phyloP scores from a whole-genome alignment of 768 basidiomycete genomes.

The Mycena kentingensis region DNA sequence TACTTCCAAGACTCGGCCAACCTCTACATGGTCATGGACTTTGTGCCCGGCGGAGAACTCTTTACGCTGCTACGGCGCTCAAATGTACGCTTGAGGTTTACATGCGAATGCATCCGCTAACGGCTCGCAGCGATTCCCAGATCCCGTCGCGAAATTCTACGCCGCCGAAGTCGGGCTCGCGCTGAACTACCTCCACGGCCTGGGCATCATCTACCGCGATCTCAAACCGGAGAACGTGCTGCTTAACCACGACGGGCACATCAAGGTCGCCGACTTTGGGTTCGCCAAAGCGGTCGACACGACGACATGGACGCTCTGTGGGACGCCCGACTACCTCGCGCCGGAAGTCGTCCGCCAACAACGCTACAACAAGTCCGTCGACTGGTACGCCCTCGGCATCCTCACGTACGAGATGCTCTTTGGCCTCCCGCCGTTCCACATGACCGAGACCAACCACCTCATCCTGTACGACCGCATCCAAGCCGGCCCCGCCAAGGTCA shows the following conservation, averaged over 20 bases:
- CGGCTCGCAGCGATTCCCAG: conserved; percentile 76
- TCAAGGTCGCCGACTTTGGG: conserved; percentile 96
- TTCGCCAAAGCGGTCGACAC: conserved; percentile 89
- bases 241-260: conserved; percentile 91
- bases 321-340: conserved; percentile 95
- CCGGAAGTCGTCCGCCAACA: conserved; percentile 87
- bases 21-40: conserved; percentile 98
- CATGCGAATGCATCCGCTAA: conserved; percentile 14
- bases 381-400: conserved; percentile 98
- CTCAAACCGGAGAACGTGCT: conserved; percentile 97
- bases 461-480: conserved; percentile 90
- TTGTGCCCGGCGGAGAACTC: conserved; percentile 94
- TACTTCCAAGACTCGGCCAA: conserved; percentile 90
- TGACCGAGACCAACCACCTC: conserved; percentile 80
- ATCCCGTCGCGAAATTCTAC: conserved; percentile 98
- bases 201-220: conserved; percentile 94
- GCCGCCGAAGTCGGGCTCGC: conserved; percentile 94
- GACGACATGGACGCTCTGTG: conserved; percentile 94
- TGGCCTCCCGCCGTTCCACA: conserved; percentile 93
- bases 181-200: conserved; percentile 82
- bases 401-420: conserved; percentile 98
- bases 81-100: conserved; percentile 54
- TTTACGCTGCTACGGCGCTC: conserved; percentile 92
- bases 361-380: conserved; percentile 94
- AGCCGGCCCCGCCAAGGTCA: conserved; percentile 51